phyloP scores from a whole-genome alignment of 2,329 filamentous ascomycete genomes.

The Alternaria metachromatica region DNA sequence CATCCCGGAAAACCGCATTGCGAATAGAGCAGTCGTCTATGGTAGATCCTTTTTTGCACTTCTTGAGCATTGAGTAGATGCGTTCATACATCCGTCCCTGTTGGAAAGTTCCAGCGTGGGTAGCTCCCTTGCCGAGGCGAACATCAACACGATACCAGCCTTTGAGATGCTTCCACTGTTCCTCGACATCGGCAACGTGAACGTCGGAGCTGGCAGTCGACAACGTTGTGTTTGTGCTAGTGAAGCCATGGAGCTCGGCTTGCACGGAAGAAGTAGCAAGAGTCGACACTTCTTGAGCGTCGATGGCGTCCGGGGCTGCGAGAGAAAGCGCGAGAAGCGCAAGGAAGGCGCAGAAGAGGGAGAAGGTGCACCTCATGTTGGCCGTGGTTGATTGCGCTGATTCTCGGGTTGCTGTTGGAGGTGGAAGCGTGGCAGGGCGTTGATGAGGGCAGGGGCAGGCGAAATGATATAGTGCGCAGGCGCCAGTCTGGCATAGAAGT shows the following conservation, averaged over 20 bases:
- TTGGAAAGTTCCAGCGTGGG: constrained; percentile 5
- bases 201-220: neutral
- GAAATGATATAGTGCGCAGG: neutral
- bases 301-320: neutral
- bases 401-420: neutral
- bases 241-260: neutral
- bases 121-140: neutral
- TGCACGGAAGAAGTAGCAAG: neutral
- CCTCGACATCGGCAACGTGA: neutral
- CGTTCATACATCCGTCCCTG: constrained; percentile 4
- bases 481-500: neutral
- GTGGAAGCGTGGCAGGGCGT: neutral
- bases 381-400: neutral
- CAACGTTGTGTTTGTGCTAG: neutral
- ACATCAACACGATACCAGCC: constrained; percentile 6
- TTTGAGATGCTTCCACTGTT: neutral
- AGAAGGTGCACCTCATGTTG: neutral
- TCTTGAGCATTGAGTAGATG: neutral
- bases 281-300: neutral
- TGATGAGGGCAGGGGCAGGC: neutral
- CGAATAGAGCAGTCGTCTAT: neutral
- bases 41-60: neutral
- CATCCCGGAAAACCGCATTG: neutral
- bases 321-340: neutral
- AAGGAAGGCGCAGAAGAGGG: neutral